Percentiles rank a stretch among this genome's conserved stretches.
Evolutionary conservation across 2,329 filamentous ascomycete species (phyloP).

Genomic region (Pseudogymnoascus destructans): DNA sequence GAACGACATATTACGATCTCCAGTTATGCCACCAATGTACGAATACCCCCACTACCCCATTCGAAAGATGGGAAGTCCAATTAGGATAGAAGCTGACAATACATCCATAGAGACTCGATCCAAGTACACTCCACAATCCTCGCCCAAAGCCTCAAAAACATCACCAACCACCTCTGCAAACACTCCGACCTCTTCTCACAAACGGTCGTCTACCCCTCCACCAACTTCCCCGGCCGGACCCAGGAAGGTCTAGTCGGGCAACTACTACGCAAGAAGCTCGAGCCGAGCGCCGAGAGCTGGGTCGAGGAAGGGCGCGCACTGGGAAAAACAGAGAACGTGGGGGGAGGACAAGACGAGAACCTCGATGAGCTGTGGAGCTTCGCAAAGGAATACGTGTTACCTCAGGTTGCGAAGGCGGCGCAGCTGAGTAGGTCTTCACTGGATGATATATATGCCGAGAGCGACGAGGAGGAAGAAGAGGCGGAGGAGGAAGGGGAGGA

Average conservation of each 20-base stretch:
- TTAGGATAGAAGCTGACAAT: slow-evolving; percentile 10
- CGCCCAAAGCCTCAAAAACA: slow-evolving; percentile 52
- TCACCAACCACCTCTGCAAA: slow-evolving; percentile 51
- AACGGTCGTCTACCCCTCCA: slow-evolving; percentile 62
- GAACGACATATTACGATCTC: slow-evolving; percentile 44
- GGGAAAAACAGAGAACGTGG: slow-evolving; percentile 23
- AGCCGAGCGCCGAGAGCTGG: slow-evolving; percentile 62
- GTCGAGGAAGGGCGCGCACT: slow-evolving; percentile 49
- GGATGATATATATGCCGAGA: slow-evolving; percentile 23
- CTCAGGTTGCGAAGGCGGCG: slow-evolving; percentile 28
- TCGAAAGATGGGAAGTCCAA: background rate
- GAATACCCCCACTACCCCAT: slow-evolving; percentile 16
- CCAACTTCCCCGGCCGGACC: slow-evolving; percentile 58
- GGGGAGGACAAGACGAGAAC: slow-evolving; percentile 26
- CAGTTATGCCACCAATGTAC: slow-evolving; percentile 56
- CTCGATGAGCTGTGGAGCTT: slow-evolving; percentile 44
- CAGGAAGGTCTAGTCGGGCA: slow-evolving; percentile 53
- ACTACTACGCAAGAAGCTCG: slow-evolving; percentile 71
- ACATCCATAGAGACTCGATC: slow-evolving; percentile 45
- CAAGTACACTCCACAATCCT: slow-evolving; percentile 61
- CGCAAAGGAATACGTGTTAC: slow-evolving; percentile 29
- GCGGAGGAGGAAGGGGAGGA: slow-evolving; percentile 17
- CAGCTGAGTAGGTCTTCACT: slow-evolving; percentile 29
- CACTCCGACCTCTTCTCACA: slow-evolving; percentile 55
- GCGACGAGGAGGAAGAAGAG: slow-evolving; percentile 16